phyloP scores from a whole-genome alignment of 2,329 filamentous ascomycete species.

The Alternaria novae-zelandiae region DNA sequence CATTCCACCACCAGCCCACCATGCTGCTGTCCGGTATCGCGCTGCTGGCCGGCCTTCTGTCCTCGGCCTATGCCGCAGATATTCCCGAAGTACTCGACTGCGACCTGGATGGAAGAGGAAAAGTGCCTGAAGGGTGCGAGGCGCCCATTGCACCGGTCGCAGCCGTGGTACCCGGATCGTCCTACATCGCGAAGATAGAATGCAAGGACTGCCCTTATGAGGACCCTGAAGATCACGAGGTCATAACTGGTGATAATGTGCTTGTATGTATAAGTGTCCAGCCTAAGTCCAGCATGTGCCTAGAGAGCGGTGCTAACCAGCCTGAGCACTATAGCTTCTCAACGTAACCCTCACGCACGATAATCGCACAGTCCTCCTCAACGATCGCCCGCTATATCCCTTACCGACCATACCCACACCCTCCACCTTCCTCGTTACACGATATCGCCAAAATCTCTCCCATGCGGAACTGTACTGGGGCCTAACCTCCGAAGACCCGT shows the following conservation, averaged over 20 bases:
- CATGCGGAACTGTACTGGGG: constrained; percentile 31
- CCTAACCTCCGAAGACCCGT: constrained; percentile 28
- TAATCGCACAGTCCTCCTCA: constrained; percentile 35
- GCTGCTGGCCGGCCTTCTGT: constrained; percentile 16
- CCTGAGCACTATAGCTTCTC: constrained; percentile 28
- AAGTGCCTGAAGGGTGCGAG: constrained; percentile 23
- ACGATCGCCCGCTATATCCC: constrained; percentile 35
- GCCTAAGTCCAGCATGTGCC: not conserved
- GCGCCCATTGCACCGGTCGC: constrained; percentile 33
- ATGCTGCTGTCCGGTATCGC: constrained; percentile 10
- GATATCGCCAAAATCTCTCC: constrained; percentile 31
- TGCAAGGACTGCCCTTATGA: constrained; percentile 37
- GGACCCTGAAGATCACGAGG: constrained; percentile 3
- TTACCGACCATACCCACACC: constrained; percentile 34
- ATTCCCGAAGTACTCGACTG: constrained; percentile 24
- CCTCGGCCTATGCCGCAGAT: constrained; percentile 8
- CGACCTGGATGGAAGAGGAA: constrained; percentile 5
- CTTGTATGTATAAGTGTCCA: constrained; percentile 26
- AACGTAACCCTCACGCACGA: constrained; percentile 41
- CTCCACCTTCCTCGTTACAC: constrained; percentile 22
- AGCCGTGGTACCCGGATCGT: constrained; percentile 28
- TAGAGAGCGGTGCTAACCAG: not conserved
- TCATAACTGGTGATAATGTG: constrained; percentile 27
- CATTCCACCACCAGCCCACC: constrained; percentile 13
- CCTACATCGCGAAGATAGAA: constrained; percentile 39